A percentile compares a stretch with the other conserved stretches of the same genome.
Conservation (phyloP, 441 rosid genomes). For the Gossypium gossypioides region DNA sequence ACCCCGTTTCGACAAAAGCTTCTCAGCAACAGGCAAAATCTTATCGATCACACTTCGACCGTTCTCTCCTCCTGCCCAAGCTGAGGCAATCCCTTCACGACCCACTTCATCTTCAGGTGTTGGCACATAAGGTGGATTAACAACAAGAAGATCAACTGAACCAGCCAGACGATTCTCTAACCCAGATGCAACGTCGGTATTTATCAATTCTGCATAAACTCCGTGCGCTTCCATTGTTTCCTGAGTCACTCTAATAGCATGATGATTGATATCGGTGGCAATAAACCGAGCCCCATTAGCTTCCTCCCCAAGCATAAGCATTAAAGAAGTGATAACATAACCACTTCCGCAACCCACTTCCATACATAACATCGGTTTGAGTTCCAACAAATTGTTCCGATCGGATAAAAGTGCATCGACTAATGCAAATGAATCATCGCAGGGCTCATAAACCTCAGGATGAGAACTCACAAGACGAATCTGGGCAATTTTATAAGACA, state of each 20-base stretch:
- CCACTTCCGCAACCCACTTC: constrained; percentile 95
- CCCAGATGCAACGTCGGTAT: constrained; percentile 52
- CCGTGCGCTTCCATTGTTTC: constrained; percentile 67
- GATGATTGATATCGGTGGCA: constrained; percentile 65
- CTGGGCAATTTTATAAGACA: constrained; percentile 50
- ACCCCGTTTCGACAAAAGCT: constrained; percentile 59
- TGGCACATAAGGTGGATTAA: constrained; percentile 93
- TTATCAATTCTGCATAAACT: constrained; percentile 55
- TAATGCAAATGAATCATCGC: constrained; percentile 86
- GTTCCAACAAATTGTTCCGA: constrained; percentile 41
- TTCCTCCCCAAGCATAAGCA: constrained; percentile 53
- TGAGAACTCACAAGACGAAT: constrained; percentile 75
- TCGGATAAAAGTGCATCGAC: constrained; percentile 86
- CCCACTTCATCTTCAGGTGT: constrained; percentile 92
- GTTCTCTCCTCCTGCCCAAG: constrained; percentile 97
- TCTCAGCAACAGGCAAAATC: constrained; percentile 63
- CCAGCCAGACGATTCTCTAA: constrained; percentile 55
- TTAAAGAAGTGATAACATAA: constrained; percentile 81
- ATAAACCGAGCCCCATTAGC: constrained; percentile 34
- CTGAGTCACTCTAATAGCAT: constrained; percentile 52
- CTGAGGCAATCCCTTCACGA: constrained; percentile 59
- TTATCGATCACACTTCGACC: constrained; percentile 69
- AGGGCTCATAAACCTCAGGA: constrained; percentile 82
- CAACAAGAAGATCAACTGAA: constrained; percentile 72
- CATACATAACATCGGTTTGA: constrained; percentile 56